Conservation (phyloP, 768 basidiomycete genomes). For the Calocybe gangraenosa region DNA sequence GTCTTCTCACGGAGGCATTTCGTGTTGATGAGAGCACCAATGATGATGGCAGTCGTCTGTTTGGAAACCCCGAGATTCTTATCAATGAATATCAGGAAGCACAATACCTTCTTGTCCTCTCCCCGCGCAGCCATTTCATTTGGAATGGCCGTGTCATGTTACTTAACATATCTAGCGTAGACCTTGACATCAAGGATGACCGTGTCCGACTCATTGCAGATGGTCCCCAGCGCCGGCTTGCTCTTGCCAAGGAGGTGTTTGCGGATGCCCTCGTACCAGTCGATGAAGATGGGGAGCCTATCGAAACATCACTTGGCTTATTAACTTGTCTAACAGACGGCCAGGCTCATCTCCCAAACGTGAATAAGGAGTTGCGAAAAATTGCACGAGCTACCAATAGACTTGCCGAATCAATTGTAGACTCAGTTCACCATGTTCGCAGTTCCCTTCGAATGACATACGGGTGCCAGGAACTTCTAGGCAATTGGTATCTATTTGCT, state of each 20-base stretch:
- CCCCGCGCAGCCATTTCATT: constrained; percentile 80
- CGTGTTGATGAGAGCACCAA: constrained; percentile 62
- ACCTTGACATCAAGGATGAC: constrained; percentile 81
- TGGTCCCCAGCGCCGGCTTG: constrained; percentile 75
- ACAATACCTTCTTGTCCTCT: constrained; percentile 80
- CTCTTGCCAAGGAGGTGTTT: constrained; percentile 75
- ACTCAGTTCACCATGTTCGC: constrained; percentile 86
- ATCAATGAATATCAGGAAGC: constrained; percentile 53
- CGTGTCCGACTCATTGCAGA: constrained; percentile 92
- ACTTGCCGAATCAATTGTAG: constrained; percentile 88
- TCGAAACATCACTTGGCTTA: constrained; percentile 37
- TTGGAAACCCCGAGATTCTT: constrained; percentile 35
- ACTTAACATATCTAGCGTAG: constrained; percentile 67
- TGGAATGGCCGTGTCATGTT: constrained; percentile 91
- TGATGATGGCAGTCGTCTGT: constrained; percentile 46
- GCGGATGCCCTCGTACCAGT: constrained; percentile 54
- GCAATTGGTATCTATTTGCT: constrained; percentile 96
- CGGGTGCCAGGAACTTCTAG: constrained; percentile 79
- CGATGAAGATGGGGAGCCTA: constrained; percentile 58
- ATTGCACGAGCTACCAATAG: constrained; percentile 88
- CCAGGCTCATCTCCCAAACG: constrained; percentile 86
- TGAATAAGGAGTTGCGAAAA: constrained; percentile 87
- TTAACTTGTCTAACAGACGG: constrained; percentile 63
- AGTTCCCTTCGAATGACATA: constrained; percentile 53
- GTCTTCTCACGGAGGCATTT: constrained; percentile 83